Conservation (phyloP, 2,329 filamentous ascomycete species). For the Trichoderma cornu-damae region DNA sequence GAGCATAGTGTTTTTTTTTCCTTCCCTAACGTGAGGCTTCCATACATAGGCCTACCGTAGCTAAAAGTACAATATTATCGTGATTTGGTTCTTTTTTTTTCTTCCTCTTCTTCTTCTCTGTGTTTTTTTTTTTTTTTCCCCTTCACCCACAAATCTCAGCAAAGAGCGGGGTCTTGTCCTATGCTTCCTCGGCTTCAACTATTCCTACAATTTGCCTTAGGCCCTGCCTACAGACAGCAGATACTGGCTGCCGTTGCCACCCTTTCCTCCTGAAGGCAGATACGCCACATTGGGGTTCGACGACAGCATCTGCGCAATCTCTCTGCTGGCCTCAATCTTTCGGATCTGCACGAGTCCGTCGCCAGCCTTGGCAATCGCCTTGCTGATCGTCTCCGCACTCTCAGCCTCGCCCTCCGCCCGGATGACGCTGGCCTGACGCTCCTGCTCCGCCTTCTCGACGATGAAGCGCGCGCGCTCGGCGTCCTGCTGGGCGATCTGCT, state of each 20-base stretch:
- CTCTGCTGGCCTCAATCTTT: constrained; percentile 93
- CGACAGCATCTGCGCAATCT: constrained; percentile 87
- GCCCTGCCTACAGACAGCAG: constrained; percentile 49
- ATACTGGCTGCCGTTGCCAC: constrained; percentile 48
- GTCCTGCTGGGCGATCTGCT: constrained; percentile 99
- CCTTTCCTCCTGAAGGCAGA: constrained; percentile 65
- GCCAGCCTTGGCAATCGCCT: constrained; percentile 86
- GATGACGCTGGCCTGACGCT: constrained; percentile 97
- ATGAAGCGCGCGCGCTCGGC: constrained; percentile 96
- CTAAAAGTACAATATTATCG: constrained; percentile 36
- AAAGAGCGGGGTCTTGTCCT: constrained; percentile 35
- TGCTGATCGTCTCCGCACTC: constrained; percentile 90
- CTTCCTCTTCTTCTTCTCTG: no score
- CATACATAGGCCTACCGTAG: constrained; percentile 22
- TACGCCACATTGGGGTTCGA: constrained; percentile 95
- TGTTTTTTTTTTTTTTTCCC: no score
- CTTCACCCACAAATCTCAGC: no score
- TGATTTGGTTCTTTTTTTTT: constrained; percentile 7
- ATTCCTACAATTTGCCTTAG: constrained; percentile 25
- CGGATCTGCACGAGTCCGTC: constrained; percentile 93
- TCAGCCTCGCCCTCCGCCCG: constrained; percentile 96
- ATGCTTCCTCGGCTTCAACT: constrained; percentile 21
- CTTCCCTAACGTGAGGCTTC: constrained; percentile 4
- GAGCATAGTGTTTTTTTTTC: not conserved
- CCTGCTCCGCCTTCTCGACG: constrained; percentile 97